Percentiles rank a stretch among this genome's conserved stretches.
These are phyloP conservation scores for Tuber indicum DNA, from an alignment of 495 filamentous ascomycete genomes.

Conservation along the genomic window DNA sequence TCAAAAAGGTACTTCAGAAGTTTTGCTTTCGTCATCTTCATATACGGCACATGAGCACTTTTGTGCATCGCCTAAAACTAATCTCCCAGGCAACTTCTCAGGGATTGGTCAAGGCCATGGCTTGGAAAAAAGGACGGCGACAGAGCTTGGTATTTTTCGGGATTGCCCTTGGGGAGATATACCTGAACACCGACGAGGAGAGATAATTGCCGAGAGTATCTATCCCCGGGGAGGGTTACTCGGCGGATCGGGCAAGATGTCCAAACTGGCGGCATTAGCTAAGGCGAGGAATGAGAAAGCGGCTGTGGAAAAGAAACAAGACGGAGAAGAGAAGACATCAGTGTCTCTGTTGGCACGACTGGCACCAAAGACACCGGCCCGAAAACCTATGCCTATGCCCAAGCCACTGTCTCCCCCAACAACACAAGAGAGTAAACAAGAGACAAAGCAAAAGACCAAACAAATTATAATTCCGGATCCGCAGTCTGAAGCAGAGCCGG, in stretches of 20 bases:
- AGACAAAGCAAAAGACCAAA: slow-evolving; percentile 1
- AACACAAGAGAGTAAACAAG: background rate
- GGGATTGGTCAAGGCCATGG: slow-evolving; percentile 39
- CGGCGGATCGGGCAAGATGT: slow-evolving; percentile 75
- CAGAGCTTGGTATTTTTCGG: slow-evolving; percentile 57
- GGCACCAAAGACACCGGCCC: slow-evolving; percentile 19
- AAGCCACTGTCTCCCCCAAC: slow-evolving; percentile 7
- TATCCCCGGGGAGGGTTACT: slow-evolving; percentile 60
- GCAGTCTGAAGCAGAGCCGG: background rate
- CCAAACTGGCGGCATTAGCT: slow-evolving; percentile 82
- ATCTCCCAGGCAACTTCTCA: slow-evolving; percentile 27
- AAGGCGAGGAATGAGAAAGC: slow-evolving; percentile 82
- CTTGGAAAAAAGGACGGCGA: slow-evolving; percentile 40
- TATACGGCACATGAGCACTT: slow-evolving; percentile 15
- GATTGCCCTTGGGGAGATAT: slow-evolving; percentile 83
- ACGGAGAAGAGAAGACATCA: slow-evolving; percentile 23
- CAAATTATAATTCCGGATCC: background rate
- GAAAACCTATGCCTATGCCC: background rate
- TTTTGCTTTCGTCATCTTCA: slow-evolving; percentile 8
- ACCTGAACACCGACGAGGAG: slow-evolving; percentile 59
- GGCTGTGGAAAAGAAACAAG: slow-evolving; percentile 53
- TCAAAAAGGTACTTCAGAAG: slow-evolving; percentile 36
- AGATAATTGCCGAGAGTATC: slow-evolving; percentile 59
- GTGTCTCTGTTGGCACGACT: slow-evolving; percentile 37
- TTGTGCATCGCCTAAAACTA: slow-evolving; percentile 25